These are phyloP conservation scores for Arabidopsis lyrata DNA, from an alignment of 441 rosid genomes.

Conservation along the genomic window DNA sequence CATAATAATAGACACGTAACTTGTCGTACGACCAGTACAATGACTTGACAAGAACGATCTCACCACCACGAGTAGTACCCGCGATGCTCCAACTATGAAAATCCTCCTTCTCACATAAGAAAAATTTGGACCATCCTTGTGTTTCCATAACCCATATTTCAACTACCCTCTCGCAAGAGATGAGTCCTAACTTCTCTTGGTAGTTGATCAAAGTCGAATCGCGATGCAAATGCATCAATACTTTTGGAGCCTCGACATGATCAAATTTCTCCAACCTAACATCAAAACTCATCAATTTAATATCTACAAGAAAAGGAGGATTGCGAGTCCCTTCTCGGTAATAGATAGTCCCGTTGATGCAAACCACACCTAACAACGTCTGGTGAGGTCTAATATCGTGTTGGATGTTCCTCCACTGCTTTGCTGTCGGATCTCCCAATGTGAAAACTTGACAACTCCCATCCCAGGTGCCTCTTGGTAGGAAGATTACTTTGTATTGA, in stretches of 20 bases:
- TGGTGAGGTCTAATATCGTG: too few species aligned
- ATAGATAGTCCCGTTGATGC: not conserved
- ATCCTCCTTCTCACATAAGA: not conserved
- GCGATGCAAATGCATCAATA: not conserved
- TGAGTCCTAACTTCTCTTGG: conserved; percentile 4
- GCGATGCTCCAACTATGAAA: not conserved
- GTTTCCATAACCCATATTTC: not conserved
- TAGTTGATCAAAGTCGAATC: not conserved
- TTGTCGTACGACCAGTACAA: not conserved
- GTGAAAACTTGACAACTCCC: conserved; percentile 14
- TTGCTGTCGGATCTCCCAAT: not conserved
- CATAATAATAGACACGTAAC: not conserved
- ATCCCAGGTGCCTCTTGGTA: too few species aligned
- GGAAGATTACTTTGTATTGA: not conserved
- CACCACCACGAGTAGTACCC: not conserved
- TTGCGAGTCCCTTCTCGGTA: not conserved
- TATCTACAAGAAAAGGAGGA: too few species aligned
- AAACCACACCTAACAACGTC: not conserved
- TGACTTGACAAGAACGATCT: not conserved
- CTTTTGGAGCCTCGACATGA: not conserved
- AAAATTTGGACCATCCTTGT: not conserved
- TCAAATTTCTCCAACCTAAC: not conserved
- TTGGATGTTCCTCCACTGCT: conserved; percentile 7
- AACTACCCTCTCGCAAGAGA: too few species aligned
- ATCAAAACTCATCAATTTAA: not conserved